phyloP scores from a whole-genome alignment of 202 grass and related monocot species.

The Hordeum pubiflorum region DNA sequence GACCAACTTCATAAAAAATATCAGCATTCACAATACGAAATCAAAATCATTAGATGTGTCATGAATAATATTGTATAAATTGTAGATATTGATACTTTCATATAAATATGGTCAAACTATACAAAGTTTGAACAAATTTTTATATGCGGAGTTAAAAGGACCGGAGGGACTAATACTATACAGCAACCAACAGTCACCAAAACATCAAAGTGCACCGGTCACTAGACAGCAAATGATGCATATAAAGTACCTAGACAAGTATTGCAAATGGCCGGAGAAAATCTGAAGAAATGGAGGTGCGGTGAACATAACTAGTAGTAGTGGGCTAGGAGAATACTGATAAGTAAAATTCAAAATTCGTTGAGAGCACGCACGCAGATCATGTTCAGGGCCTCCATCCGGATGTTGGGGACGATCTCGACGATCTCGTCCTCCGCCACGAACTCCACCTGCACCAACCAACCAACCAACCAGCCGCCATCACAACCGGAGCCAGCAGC shows the following conservation, averaged over 20 bases:
- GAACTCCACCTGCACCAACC: slow-evolving; percentile 66
- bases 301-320: background rate
- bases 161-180: background rate
- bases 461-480: background rate
- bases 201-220: background rate
- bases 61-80: too few relatives aligned
- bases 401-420: slow-evolving; percentile 80
- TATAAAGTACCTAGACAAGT: background rate
- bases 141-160: too few relatives aligned
- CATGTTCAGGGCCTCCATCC: slow-evolving; percentile 80
- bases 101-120: too few relatives aligned
- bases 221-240: background rate
- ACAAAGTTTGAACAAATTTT: too few relatives aligned
- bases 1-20: too few relatives aligned
- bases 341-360: too few relatives aligned
- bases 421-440: slow-evolving; percentile 69
- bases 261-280: background rate
- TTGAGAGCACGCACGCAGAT: slow-evolving; percentile 45
- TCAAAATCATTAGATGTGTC: too few relatives aligned
- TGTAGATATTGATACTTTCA: too few relatives aligned
- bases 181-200: background rate
- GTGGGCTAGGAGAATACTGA: background rate
- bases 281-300: background rate
- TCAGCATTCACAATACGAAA: too few relatives aligned
- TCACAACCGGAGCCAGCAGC: background rate